Evolutionary conservation across 1,284 basidiomycete genomes (phyloP).

Genomic region (Inonotus obliquus): DNA sequence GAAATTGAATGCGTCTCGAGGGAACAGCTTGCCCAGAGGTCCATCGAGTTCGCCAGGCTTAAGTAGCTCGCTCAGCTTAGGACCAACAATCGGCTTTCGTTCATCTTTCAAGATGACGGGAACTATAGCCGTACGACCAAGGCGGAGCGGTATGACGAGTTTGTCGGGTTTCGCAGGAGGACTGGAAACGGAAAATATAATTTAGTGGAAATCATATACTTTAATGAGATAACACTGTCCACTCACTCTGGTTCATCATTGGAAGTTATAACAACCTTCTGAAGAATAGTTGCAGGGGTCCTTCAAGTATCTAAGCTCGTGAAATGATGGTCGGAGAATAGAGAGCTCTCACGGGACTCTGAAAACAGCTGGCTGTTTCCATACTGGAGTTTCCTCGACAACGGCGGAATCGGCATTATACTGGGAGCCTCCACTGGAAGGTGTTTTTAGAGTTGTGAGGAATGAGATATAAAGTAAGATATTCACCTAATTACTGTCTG

Average conservation of each 20-base stretch:
- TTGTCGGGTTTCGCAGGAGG: background rate
- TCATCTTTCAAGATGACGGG: conserved; percentile 12
- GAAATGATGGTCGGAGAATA: background rate
- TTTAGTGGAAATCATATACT: background rate
- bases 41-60: background rate
- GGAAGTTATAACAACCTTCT: background rate
- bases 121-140: conserved; percentile 3
- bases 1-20: background rate
- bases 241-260: background rate
- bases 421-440: background rate
- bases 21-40: conserved; percentile 13
- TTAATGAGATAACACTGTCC: background rate
- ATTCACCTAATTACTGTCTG: background rate
- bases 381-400: background rate
- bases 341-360: conserved; percentile 7
- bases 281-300: background rate
- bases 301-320: background rate
- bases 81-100: background rate
- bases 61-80: background rate
- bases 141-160: background rate
- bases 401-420: background rate
- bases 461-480: background rate
- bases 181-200: background rate
- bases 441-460: background rate
- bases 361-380: conserved; percentile 13